phyloP scores from a whole-genome alignment of 768 basidiomycete genomes.

The Tylopilus plumbeoviolaceoides region DNA sequence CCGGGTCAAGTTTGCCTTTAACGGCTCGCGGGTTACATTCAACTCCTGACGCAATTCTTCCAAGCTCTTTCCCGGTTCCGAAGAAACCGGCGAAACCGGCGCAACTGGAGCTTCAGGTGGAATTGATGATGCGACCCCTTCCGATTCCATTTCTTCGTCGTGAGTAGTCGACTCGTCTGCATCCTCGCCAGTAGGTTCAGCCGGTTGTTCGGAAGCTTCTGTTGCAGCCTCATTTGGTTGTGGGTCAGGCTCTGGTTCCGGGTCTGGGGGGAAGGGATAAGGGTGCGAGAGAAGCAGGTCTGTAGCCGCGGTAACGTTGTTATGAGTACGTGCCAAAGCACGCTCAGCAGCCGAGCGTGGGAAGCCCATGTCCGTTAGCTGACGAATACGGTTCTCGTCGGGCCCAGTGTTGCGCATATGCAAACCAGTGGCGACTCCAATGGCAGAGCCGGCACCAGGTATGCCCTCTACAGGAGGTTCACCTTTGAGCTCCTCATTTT shows the following conservation, averaged over 20 bases:
- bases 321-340: slow-evolving; percentile 79
- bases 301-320: slow-evolving; percentile 86
- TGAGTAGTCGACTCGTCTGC: slow-evolving; percentile 19
- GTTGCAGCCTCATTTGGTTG: slow-evolving; percentile 10
- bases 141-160: slow-evolving; percentile 28
- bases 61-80: slow-evolving; percentile 38
- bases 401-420: slow-evolving; percentile 43
- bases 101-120: slow-evolving; percentile 13
- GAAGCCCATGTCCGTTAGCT: slow-evolving; percentile 97
- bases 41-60: slow-evolving; percentile 68
- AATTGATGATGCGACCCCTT: slow-evolving; percentile 16
- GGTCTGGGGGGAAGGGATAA: slow-evolving; percentile 70
- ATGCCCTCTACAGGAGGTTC: slow-evolving; percentile 38
- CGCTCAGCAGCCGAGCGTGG: slow-evolving; percentile 81
- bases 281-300: slow-evolving; percentile 84
- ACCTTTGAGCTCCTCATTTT: slow-evolving; percentile 67
- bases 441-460: slow-evolving; percentile 28
- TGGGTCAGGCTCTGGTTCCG: slow-evolving; percentile 32
- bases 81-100: slow-evolving; percentile 11
- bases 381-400: slow-evolving; percentile 75
- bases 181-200: slow-evolving; percentile 28
- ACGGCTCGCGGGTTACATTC: slow-evolving; percentile 57
- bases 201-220: slow-evolving; percentile 23
- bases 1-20: slow-evolving; percentile 60
- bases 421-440: slow-evolving; percentile 30